Conservation (phyloP, 140 eudicot species). For the Erigeron philadelphicus region DNA sequence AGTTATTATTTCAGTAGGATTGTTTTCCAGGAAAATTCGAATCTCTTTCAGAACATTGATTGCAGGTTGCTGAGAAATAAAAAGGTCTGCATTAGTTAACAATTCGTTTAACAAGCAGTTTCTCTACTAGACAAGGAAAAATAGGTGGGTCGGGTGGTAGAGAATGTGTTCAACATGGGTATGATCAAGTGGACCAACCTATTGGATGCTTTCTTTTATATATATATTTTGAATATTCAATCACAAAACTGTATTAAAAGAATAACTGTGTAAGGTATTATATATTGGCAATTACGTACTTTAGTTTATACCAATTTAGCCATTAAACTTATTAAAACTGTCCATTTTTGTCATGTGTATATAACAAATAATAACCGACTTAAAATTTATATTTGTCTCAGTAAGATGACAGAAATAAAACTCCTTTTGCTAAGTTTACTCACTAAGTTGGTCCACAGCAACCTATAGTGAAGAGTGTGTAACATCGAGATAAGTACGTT, state of each 20-base stretch:
- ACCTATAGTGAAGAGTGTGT: neutral
- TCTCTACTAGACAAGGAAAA: neutral
- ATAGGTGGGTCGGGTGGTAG: neutral
- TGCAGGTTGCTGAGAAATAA: slow-evolving; percentile 67
- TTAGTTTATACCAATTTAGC: too few species aligned
- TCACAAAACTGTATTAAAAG: neutral
- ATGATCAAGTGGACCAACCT: neutral
- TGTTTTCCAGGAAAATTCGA: slow-evolving; percentile 50
- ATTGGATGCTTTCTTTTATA: neutral
- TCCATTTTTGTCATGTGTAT: too few species aligned
- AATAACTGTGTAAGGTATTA: neutral
- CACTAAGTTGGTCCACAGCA: neutral
- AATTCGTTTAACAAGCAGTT: slow-evolving; percentile 1
- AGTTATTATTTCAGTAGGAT: slow-evolving; percentile 80
- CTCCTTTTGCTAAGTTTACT: neutral
- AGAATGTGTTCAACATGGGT: slow-evolving; percentile 4
- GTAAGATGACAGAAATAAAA: too few species aligned
- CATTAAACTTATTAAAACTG: too few species aligned
- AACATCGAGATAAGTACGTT: neutral
- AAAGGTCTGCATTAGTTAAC: neutral
- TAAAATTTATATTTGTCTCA: too few species aligned
- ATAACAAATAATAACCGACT: neutral
- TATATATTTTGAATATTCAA: neutral
- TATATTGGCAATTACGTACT: too few species aligned
- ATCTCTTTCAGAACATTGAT: slow-evolving; percentile 67